phyloP scores from a whole-genome alignment of 2,329 filamentous ascomycete genomes.

The Apiospora sp. region DNA sequence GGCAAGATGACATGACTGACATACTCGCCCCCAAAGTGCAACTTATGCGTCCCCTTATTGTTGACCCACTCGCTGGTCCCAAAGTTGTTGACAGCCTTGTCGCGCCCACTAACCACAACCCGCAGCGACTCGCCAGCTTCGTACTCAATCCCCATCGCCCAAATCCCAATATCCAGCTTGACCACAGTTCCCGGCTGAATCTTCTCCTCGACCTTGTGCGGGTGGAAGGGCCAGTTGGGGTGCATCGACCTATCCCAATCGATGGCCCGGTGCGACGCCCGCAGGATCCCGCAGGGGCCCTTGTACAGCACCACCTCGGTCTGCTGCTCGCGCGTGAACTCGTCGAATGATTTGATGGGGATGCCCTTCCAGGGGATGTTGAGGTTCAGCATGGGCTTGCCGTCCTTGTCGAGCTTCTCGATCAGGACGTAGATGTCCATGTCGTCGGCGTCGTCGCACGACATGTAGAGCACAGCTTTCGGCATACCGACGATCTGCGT shows the following conservation, averaged over 20 bases:
- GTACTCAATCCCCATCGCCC: conserved; percentile 41
- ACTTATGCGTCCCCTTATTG: conserved; percentile 34
- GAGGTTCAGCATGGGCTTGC: conserved; percentile 34
- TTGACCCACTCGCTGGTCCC: conserved; percentile 24
- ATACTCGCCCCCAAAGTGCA: conserved; percentile 35
- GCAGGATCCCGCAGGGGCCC: conserved; percentile 37
- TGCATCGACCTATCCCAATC: conserved; percentile 38
- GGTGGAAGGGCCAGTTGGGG: conserved; percentile 39
- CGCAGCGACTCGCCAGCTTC: conserved; percentile 37
- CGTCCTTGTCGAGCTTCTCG: conserved; percentile 43
- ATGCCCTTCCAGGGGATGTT: conserved; percentile 38
- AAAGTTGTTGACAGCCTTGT: conserved; percentile 33
- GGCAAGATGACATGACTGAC: conserved; percentile 35
- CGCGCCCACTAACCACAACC: conserved; percentile 36
- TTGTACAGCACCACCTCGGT: conserved; percentile 39
- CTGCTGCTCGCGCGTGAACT: conserved; percentile 32
- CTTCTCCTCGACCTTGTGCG: conserved; percentile 35
- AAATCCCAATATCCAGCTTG: conserved; percentile 40
- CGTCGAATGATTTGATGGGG: conserved; percentile 33
- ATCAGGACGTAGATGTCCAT: conserved; percentile 52
- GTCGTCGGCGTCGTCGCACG: conserved; percentile 48
- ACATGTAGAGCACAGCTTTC: conserved; percentile 53
- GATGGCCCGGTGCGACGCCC: conserved; percentile 36
- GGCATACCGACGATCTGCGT: conserved; percentile 51
- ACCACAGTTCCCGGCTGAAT: conserved; percentile 36